These are phyloP conservation scores for Trichoderma sp. DNA, from an alignment of 2,329 filamentous ascomycete genomes.

Conservation along the genomic window DNA sequence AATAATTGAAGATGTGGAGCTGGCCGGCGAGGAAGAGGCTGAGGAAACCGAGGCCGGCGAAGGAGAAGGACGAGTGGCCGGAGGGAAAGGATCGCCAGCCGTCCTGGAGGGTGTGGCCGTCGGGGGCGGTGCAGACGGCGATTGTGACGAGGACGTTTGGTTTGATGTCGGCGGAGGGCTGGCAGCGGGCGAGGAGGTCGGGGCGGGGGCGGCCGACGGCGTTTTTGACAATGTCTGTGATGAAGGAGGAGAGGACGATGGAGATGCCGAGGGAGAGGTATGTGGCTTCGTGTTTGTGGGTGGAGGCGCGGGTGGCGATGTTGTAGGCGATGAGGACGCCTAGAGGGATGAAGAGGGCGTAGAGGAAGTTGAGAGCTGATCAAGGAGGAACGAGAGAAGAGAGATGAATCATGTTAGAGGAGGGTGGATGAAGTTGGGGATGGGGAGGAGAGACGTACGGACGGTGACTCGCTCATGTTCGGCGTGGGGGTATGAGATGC, in stretches of 20 bases:
- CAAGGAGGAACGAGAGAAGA: neutral
- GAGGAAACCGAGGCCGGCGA: slow-evolving; percentile 74
- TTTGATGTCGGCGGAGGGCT: slow-evolving; percentile 56
- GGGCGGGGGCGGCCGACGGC: slow-evolving; percentile 71
- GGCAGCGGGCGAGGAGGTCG: slow-evolving; percentile 71
- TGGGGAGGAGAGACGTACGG: slow-evolving; percentile 44
- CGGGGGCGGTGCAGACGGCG: slow-evolving; percentile 69
- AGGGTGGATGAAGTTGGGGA: neutral
- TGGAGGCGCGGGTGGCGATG: slow-evolving; percentile 56
- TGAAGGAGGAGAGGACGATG: slow-evolving; percentile 72
- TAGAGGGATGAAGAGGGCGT: slow-evolving; percentile 72
- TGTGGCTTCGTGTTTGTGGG: slow-evolving; percentile 82
- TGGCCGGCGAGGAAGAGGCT: slow-evolving; percentile 68
- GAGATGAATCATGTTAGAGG: neutral
- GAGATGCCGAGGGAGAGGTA: slow-evolving; percentile 77
- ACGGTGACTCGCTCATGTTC: slow-evolving; percentile 79
- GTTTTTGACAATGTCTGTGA: slow-evolving; percentile 92
- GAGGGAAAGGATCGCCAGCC: slow-evolving; percentile 83
- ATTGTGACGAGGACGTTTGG: slow-evolving; percentile 57
- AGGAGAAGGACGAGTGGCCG: slow-evolving; percentile 77
- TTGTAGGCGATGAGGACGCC: slow-evolving; percentile 65
- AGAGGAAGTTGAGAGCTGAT: slow-evolving; percentile 71
- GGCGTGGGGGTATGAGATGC: slow-evolving; percentile 84
- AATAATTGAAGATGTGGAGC: slow-evolving; percentile 54
- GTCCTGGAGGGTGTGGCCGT: slow-evolving; percentile 70